Evolutionary conservation across 148 eudicot species (phyloP).

Genomic region (Rheum nobile): DNA sequence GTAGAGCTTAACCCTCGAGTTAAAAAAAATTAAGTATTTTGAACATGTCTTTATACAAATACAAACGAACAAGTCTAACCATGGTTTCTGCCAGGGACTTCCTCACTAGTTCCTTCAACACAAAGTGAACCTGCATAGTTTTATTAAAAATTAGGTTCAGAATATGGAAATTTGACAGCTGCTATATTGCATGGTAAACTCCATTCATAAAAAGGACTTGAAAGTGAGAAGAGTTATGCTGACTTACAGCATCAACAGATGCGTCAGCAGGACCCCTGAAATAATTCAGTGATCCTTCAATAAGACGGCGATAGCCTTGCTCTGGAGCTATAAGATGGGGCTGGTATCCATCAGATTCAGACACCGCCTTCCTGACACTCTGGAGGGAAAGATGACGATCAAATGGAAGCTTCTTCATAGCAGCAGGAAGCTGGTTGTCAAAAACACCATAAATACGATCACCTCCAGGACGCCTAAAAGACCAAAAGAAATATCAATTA

Average conservation of each 20-base stretch:
- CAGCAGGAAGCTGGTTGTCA: too few relatives aligned
- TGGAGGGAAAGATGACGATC: too few relatives aligned
- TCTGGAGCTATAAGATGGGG: too few relatives aligned
- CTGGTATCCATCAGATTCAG: too few relatives aligned
- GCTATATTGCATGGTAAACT: neutral
- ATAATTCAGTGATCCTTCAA: constrained; percentile 16
- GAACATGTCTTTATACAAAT: too few relatives aligned
- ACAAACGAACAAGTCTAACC: too few relatives aligned
- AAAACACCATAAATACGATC: too few relatives aligned
- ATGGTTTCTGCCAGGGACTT: too few relatives aligned
- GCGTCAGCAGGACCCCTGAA: constrained; percentile 22
- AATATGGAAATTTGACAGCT: neutral
- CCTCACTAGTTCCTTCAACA: constrained; percentile 15
- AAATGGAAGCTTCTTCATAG: too few relatives aligned
- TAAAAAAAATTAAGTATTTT: too few relatives aligned
- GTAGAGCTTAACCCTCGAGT: neutral
- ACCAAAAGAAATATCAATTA: neutral
- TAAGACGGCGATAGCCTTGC: constrained; percentile 21
- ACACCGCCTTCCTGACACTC: too few relatives aligned
- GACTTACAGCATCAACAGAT: constrained; percentile 22
- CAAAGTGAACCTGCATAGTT: constrained; percentile 13
- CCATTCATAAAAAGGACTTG: neutral
- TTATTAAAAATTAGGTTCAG: constrained; percentile 1
- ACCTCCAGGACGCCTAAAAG: constrained; percentile 21
- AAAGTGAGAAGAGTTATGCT: neutral